Evolutionary conservation across 352 stramenopile genomes (phyloP).

Genomic region (Phytophthora sojae): DNA sequence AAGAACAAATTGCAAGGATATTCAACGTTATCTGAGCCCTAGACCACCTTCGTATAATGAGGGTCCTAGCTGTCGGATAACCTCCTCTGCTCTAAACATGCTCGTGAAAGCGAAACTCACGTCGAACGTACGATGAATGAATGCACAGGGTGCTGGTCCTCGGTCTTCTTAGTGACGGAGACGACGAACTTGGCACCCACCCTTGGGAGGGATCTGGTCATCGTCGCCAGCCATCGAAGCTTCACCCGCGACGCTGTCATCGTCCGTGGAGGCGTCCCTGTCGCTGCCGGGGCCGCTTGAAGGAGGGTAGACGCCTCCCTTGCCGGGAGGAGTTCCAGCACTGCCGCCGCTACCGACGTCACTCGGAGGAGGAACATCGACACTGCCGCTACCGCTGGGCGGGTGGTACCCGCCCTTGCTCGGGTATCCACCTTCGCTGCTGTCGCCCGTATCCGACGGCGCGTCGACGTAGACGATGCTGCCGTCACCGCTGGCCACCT

Average conservation of each 20-base stretch:
- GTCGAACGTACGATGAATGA: conserved; percentile 2
- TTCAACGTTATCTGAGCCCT: conserved; percentile 11
- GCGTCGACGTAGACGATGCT: not conserved
- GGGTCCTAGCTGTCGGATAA: too few relatives aligned
- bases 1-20: not conserved
- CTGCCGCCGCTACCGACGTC: conserved; percentile 10
- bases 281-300: conserved; percentile 12
- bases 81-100: conserved; percentile 11
- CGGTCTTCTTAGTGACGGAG: conserved; percentile 18
- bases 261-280: not conserved
- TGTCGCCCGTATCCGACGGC: not conserved
- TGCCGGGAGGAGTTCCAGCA: not conserved
- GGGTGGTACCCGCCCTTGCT: not conserved
- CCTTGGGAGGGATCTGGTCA: not conserved
- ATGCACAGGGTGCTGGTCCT: not conserved
- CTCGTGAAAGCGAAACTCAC: not conserved
- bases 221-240: not conserved
- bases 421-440: not conserved
- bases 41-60: not conserved
- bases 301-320: not conserved
- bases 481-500: conserved; percentile 8
- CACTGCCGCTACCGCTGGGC: not conserved
- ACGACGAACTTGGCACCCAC: conserved; percentile 27
- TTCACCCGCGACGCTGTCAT: conserved; percentile 4
- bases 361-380: conserved; percentile 6